Evolutionary conservation across 176 grass and related monocot species (phyloP).

Genomic region (Stipa capillata): DNA sequence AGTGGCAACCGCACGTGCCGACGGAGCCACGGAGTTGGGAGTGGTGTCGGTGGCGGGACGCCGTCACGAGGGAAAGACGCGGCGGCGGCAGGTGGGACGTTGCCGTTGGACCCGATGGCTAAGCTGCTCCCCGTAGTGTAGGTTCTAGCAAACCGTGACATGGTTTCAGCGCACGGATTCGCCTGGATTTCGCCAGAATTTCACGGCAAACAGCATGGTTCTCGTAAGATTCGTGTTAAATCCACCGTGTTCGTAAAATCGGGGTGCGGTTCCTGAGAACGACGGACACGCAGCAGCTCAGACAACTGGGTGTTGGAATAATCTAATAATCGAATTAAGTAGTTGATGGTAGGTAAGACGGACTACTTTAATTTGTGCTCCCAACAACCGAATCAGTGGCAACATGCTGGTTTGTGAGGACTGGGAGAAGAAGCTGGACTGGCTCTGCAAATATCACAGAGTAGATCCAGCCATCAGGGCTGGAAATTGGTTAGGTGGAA

Average conservation of each 20-base stretch:
- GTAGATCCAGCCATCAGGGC: not conserved
- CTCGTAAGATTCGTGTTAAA: too few relatives aligned
- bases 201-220: too few relatives aligned
- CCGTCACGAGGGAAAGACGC: not conserved
- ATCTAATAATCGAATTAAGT: not conserved
- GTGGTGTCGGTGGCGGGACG: conserved; percentile 23
- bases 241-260: too few relatives aligned
- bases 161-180: too few relatives aligned
- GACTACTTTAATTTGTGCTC: not conserved
- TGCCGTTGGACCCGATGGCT: too few relatives aligned
- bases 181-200: not conserved
- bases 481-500: too few relatives aligned
- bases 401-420: not conserved
- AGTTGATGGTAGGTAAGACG: not conserved
- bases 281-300: not conserved
- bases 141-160: too few relatives aligned
- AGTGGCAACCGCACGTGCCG: conserved; percentile 30
- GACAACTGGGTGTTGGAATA: not conserved
- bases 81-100: not conserved
- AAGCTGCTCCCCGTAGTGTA: too few relatives aligned
- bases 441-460: not conserved
- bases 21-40: not conserved
- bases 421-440: not conserved
- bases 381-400: not conserved
- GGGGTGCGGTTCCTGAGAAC: not conserved